A percentile compares a stretch with the other conserved stretches of the same genome.
phyloP scores from a whole-genome alignment of 1,284 basidiomycete species.

The Neonothopanus nambi region DNA sequence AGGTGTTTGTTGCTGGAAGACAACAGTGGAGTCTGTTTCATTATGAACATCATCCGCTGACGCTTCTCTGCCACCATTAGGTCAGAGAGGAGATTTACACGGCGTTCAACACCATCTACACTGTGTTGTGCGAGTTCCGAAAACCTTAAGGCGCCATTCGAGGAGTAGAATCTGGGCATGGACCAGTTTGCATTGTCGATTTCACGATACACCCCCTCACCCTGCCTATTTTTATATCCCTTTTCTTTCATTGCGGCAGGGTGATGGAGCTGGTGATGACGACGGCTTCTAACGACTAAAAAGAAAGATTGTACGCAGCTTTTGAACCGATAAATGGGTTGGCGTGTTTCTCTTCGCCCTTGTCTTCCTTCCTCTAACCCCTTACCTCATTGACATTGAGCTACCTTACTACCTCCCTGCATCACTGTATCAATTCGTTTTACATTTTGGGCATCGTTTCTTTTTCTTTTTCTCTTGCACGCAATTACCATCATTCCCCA shows the following conservation, averaged over 20 bases:
- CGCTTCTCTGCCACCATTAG: constrained; percentile 47
- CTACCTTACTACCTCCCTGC: neutral
- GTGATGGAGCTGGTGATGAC: neutral
- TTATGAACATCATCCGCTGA: constrained; percentile 42
- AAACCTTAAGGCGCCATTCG: constrained; percentile 58
- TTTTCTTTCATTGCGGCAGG: neutral
- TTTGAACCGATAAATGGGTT: neutral
- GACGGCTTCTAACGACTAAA: neutral
- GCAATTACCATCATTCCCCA: constrained; percentile 11
- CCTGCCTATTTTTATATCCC: constrained; percentile 8
- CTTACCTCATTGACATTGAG: neutral
- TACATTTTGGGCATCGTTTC: constrained; percentile 6
- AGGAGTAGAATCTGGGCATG: neutral
- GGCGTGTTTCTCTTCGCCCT: neutral
- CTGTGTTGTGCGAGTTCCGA: constrained; percentile 88
- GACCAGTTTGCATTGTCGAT: constrained; percentile 1
- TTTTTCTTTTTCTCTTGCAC: neutral
- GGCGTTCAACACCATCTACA: constrained; percentile 99
- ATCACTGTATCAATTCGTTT: constrained; percentile 9
- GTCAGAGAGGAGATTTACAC: constrained; percentile 99
- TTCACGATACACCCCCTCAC: neutral
- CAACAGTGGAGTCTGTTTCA: constrained; percentile 4
- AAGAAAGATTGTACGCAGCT: constrained; percentile 7
- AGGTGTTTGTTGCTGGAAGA: neutral
- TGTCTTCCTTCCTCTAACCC: neutral